Conservation (phyloP, 257 asterid genomes). For the Sherardia arvensis region DNA sequence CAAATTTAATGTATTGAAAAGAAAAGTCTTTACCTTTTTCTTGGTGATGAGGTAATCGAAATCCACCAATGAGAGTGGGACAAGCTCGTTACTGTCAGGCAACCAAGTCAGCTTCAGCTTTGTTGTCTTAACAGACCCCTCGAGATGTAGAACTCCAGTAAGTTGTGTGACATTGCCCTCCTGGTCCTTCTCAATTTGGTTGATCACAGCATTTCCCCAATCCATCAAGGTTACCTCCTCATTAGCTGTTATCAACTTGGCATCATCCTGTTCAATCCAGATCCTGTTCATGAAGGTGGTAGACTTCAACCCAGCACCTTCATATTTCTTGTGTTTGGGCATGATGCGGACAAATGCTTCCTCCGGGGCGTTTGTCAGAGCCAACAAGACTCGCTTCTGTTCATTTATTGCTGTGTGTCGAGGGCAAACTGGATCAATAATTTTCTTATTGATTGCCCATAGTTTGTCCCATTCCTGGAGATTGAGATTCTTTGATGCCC, state of each 20-base stretch:
- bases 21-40: constrained; percentile 58
- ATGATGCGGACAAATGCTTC: constrained; percentile 60
- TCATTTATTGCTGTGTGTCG: constrained; percentile 85
- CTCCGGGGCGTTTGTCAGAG: constrained; percentile 69
- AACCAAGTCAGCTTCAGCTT: constrained; percentile 96
- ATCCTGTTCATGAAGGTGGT: constrained; percentile 59
- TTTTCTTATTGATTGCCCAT: constrained; percentile 93
- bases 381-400: constrained; percentile 43
- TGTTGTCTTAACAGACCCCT: constrained; percentile 84
- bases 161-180: constrained; percentile 55
- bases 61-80: constrained; percentile 54
- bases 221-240: constrained; percentile 95
- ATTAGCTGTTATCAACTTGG: constrained; percentile 49
- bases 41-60: constrained; percentile 81
- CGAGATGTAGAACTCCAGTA: constrained; percentile 72
- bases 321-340: constrained; percentile 75
- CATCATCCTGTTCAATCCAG: constrained; percentile 87
- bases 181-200: constrained; percentile 68
- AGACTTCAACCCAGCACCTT: constrained; percentile 89
- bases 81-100: constrained; percentile 62
- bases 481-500: constrained; percentile 98
- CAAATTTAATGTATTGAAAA: neutral
- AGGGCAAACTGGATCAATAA: constrained; percentile 91
- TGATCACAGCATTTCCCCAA: constrained; percentile 90
- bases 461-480: constrained; percentile 99